A percentile compares a stretch with the other conserved stretches of the same genome.
These are phyloP conservation scores for Colletotrichum liriopes DNA, from an alignment of 2,329 filamentous ascomycete genomes.

Conservation along the genomic window DNA sequence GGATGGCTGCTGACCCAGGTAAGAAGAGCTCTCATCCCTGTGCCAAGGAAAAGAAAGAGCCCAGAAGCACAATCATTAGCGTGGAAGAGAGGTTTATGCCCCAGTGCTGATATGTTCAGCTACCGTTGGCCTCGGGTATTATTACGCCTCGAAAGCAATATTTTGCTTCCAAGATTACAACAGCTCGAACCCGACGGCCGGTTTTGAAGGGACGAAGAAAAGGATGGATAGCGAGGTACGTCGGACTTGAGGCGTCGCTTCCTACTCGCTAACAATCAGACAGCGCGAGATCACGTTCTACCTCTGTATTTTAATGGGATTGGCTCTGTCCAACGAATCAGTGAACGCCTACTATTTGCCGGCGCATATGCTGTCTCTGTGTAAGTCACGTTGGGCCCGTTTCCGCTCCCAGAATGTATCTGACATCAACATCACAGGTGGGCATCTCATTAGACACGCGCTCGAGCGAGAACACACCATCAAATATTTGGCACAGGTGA, in stretches of 20 bases:
- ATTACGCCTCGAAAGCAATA: conserved; percentile 48
- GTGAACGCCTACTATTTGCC: conserved; percentile 46
- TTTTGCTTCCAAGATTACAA: conserved; percentile 43
- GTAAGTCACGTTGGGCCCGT: conserved; percentile 10
- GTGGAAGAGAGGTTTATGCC: not conserved
- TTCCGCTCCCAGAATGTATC: not conserved
- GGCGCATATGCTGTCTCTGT: conserved; percentile 45
- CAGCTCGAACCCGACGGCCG: conserved; percentile 18
- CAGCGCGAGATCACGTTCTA: conserved; percentile 31
- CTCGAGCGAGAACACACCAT: conserved; percentile 44
- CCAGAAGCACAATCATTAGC: not conserved
- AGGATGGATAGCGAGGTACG: conserved; percentile 36
- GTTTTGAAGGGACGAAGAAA: conserved; percentile 35
- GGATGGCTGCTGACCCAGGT: conserved; percentile 55
- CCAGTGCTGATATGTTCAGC: not conserved
- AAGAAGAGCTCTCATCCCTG: conserved; percentile 22
- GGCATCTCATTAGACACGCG: conserved; percentile 32
- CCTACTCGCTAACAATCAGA: not conserved
- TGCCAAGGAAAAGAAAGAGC: not conserved
- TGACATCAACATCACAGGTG: conserved; percentile 2
- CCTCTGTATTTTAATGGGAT: conserved; percentile 44
- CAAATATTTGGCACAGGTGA: conserved; percentile 42
- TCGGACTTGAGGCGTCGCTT: not conserved
- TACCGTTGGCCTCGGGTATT: conserved; percentile 57
- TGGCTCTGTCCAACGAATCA: conserved; percentile 45